A percentile compares a stretch with the other conserved stretches of the same genome.
phyloP scores from a whole-genome alignment of 805 yeast species.

The Sugiyamaella qingdaonensis region DNA sequence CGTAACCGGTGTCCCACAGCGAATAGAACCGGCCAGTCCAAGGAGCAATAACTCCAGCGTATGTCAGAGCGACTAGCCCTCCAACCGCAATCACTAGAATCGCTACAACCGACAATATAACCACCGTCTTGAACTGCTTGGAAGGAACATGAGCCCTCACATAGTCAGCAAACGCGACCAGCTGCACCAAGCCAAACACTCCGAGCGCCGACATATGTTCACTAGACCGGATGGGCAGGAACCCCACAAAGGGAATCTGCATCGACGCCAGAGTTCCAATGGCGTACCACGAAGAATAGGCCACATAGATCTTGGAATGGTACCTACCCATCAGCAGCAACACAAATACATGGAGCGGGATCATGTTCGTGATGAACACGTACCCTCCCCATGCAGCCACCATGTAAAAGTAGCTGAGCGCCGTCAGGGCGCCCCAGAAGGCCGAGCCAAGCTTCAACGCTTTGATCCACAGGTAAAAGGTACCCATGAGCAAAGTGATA shows the following conservation, averaged over 20 bases:
- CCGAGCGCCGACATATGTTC: constrained; percentile 99
- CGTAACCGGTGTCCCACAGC: constrained; percentile 96
- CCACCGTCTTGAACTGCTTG: constrained; percentile 55
- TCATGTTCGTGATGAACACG: constrained; percentile 95
- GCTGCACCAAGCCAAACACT: constrained; percentile 90
- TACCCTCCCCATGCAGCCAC: constrained; percentile 99
- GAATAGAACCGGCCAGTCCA: constrained; percentile 99
- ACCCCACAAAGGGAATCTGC: constrained; percentile 99
- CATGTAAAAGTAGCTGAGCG: constrained; percentile 93
- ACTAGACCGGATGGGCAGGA: constrained; percentile 91
- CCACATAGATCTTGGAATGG: constrained; percentile 72
- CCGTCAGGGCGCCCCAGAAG: constrained; percentile 75
- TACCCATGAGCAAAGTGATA: constrained; percentile 88
- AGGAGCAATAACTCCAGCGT: constrained; percentile 92
- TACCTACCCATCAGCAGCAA: constrained; percentile 93
- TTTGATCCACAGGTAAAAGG: constrained; percentile 94
- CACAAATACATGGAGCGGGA: constrained; percentile 91
- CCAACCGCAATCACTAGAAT: constrained; percentile 60
- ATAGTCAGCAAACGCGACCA: constrained; percentile 81
- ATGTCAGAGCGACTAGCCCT: constrained; percentile 76
- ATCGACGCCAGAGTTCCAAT: constrained; percentile 96
- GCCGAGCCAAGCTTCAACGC: constrained; percentile 88
- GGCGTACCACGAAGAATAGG: constrained; percentile 95
- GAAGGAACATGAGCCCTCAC: constrained; percentile 69
- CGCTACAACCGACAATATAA: constrained; percentile 50